Base-by-base conservation (phyloP, 495 filamentous ascomycete genomes). In the Hyaloscypha bicolor region DNA sequence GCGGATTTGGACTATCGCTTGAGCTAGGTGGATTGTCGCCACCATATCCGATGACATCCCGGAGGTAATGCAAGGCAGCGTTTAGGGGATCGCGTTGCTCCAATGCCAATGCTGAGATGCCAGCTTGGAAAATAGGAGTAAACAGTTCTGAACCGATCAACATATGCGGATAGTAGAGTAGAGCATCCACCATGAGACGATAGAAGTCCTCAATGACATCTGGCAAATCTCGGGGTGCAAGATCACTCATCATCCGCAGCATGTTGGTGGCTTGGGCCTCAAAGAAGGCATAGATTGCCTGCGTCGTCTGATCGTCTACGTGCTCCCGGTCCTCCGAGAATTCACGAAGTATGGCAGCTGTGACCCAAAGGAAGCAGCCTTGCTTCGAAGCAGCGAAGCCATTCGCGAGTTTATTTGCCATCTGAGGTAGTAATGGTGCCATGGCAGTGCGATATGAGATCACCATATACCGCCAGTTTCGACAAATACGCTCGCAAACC, bases 161-260 rank as follows among this genome's bases (percentile, higher is more conserved):
- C 65, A 89, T 88, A 69, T 91, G 84, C 45, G 96, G 91, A 75
- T 96, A 96, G 79, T 93, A 99, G 67, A 97, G 89, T 21, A 97
- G 83, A 25, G 93, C 93, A 78, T 98, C 94, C 14, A 90, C 88
- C 5, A 92, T 86, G 16, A 99, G 86, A 32, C 95, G 93, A 83
- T 95, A 99, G 80, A 97, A 99, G 75, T 99, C 95, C 79, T 99
- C 95, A 72, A 97, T 98, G 62, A 99, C 93, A 79, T 99, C 95
- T 11, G 96, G 94, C 12, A 98, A 83, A 69, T 97, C 93, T 72
- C 90, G 86, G 12, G 96, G 92, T 19, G 89, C 86, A 16, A 97
- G 75, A 71, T 94, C 91, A 78, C 93, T 97, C 79, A 99, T 83
- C 69, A 91, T 89, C 29, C 91, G 88, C 60, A 99, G 84, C 79